Evolutionary conservation across 441 rosid species (phyloP).

Genomic region (Bruguiera hainesii): DNA sequence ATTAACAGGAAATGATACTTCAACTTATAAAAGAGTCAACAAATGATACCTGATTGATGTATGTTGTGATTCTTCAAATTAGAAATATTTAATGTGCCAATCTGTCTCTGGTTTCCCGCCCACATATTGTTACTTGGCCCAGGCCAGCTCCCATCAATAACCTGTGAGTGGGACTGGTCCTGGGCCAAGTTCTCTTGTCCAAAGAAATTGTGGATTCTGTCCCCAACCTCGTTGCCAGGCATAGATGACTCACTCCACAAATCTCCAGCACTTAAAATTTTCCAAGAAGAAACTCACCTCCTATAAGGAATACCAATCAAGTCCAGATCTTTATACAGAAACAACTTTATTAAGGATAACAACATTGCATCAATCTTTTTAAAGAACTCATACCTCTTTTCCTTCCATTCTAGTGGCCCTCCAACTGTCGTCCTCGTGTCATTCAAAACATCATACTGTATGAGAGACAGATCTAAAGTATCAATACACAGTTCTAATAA

Average conservation of each 20-base stretch:
- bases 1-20: conserved; percentile 2
- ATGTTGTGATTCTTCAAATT: conserved; percentile 51
- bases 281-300: conserved; percentile 19
- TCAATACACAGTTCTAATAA: conserved; percentile 1
- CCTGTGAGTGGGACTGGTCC: conserved; percentile 59
- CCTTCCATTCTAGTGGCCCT: conserved; percentile 28
- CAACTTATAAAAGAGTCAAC: conserved; percentile 7
- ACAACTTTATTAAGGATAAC: conserved; percentile 10
- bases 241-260: conserved; percentile 49
- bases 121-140: conserved; percentile 48
- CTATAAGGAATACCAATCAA: conserved; percentile 19
- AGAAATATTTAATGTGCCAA: conserved; percentile 44
- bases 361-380: conserved; percentile 7
- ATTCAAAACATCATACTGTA: conserved; percentile 21
- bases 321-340: conserved; percentile 12
- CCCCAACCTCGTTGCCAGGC: conserved; percentile 98
- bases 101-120: conserved; percentile 62
- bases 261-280: conserved; percentile 30
- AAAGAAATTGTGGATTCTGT: conserved; percentile 81
- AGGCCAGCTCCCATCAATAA: conserved; percentile 61
- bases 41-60: conserved; percentile 61
- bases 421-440: conserved; percentile 20
- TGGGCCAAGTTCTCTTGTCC: conserved; percentile 69
- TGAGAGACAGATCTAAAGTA: not conserved
- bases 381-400: conserved; percentile 33